phyloP scores from a whole-genome alignment of 495 filamentous ascomycete species.

The Penicillium bialowiezense region DNA sequence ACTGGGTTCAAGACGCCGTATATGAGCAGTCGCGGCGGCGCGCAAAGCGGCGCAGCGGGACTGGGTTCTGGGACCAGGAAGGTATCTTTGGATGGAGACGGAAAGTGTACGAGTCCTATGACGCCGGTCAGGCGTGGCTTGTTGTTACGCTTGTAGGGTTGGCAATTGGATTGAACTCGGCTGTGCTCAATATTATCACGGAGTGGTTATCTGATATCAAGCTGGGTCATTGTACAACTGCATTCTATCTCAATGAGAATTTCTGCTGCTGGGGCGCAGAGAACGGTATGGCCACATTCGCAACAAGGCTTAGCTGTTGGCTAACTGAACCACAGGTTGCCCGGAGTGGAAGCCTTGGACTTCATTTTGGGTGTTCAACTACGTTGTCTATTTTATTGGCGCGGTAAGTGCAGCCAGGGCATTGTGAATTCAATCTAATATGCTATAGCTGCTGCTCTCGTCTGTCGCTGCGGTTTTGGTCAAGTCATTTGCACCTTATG shows the following conservation, averaged over 20 bases:
- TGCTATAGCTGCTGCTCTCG: slow-evolving; percentile 69
- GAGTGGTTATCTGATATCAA: slow-evolving; percentile 98
- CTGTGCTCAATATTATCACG: slow-evolving; percentile 90
- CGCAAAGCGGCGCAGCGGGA: slow-evolving; percentile 67
- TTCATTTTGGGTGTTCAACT: slow-evolving; percentile 72
- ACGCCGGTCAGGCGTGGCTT: slow-evolving; percentile 97
- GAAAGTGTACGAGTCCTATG: slow-evolving; percentile 82
- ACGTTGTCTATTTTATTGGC: slow-evolving; percentile 84
- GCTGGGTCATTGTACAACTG: slow-evolving; percentile 87
- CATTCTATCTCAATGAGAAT: slow-evolving; percentile 95
- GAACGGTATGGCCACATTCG: slow-evolving; percentile 53
- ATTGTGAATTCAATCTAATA: not conserved
- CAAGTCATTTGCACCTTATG: slow-evolving; percentile 93
- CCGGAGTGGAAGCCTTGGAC: slow-evolving; percentile 91
- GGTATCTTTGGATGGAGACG: slow-evolving; percentile 77
- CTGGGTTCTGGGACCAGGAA: slow-evolving; percentile 71
- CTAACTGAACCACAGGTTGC: slow-evolving; percentile 55
- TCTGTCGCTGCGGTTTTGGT: slow-evolving; percentile 80
- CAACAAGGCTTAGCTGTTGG: not conserved
- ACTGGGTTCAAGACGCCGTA: slow-evolving; percentile 98
- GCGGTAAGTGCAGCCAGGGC: slow-evolving; percentile 53
- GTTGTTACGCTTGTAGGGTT: slow-evolving; percentile 92
- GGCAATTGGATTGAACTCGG: slow-evolving; percentile 90
- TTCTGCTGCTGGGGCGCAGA: slow-evolving; percentile 99
- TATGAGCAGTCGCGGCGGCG: slow-evolving; percentile 82